Conservation (phyloP, 768 basidiomycete species). For the Lactarius sanguifluus region DNA sequence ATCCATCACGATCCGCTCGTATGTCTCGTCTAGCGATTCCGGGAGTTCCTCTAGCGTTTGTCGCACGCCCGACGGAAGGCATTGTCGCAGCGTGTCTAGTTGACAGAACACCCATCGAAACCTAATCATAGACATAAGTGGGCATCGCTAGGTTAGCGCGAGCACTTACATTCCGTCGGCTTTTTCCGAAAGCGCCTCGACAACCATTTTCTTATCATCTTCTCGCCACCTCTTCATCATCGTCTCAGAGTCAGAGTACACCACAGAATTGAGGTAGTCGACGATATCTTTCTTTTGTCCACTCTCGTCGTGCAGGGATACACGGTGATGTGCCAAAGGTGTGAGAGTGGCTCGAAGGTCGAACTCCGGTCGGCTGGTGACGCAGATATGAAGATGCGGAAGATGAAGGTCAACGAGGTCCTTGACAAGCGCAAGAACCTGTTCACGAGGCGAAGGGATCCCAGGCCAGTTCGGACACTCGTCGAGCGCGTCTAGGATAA, state of each 20-base stretch:
- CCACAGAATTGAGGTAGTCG: background rate
- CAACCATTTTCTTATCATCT: background rate
- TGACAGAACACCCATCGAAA: conserved; percentile 2
- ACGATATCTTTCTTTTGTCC: background rate
- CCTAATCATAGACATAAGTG: background rate
- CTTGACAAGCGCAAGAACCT: background rate
- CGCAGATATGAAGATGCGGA: background rate
- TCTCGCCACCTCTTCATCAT: background rate
- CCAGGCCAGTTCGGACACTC: background rate
- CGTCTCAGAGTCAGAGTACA: background rate
- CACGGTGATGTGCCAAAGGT: background rate
- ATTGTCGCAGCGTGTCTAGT: background rate
- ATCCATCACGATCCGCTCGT: background rate
- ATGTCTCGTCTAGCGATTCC: background rate
- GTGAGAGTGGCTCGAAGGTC: background rate
- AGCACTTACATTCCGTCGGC: background rate
- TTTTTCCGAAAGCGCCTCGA: background rate
- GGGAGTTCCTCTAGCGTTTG: background rate
- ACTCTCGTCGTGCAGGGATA: background rate
- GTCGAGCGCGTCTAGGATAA: background rate
- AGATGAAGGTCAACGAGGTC: background rate
- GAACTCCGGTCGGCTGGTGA: background rate
- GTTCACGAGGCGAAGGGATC: background rate
- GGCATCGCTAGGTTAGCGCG: background rate
- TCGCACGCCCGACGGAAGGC: background rate